Evolutionary conservation across 2,329 filamentous ascomycete species (phyloP), one percentile per base, ranked within the genome.

Genomic region (Microcera coccophila): DNA sequence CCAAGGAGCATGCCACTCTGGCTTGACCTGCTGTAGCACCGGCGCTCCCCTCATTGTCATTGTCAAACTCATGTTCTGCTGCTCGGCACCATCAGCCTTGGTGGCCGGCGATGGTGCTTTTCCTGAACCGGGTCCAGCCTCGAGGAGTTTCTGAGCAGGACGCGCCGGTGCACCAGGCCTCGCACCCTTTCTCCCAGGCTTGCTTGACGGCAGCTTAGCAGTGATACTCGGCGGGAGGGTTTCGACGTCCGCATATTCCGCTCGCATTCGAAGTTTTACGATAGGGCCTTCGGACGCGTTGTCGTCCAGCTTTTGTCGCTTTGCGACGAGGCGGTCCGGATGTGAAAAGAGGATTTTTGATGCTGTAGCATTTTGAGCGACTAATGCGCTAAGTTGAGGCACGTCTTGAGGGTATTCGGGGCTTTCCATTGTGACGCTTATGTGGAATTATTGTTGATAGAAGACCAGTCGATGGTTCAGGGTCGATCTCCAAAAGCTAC

Each of bases 1-100:
- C 93, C 94, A 98, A 11, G 94, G 94, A 48, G 90, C 81, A 64
- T 98, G 93, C 93, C 93, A 98, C 45, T 96, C 85, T 1, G 94
- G 94, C 64, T 84, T 89, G 44, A 82, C 74, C 52, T 66, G 65
- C 46, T 66, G 59, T 29, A 65, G 48, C 11, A 54, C 42, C 14
- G 60, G 49, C 4, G 50, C 37, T 7, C 61, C 64, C 36, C 61
- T 57, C 11, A 59, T 60, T 2, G 60, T 55, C 11, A 59, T 60
- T 2, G 60, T 55, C 29, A 68, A 43, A 38, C 58, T 64, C 58
- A 60, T 64, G 21, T 55, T 62, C 40, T 60, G 60, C 29, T 49
- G 52, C 35, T 45, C 49, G 32, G 44, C 50, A 24, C 52, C 49
- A 16, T 51, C 49, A 17, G 43, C 42, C 20, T 45, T 44, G 5